Conservation (phyloP, 2,329 filamentous ascomycete species). For the Microdochium bolleyi region DNA sequence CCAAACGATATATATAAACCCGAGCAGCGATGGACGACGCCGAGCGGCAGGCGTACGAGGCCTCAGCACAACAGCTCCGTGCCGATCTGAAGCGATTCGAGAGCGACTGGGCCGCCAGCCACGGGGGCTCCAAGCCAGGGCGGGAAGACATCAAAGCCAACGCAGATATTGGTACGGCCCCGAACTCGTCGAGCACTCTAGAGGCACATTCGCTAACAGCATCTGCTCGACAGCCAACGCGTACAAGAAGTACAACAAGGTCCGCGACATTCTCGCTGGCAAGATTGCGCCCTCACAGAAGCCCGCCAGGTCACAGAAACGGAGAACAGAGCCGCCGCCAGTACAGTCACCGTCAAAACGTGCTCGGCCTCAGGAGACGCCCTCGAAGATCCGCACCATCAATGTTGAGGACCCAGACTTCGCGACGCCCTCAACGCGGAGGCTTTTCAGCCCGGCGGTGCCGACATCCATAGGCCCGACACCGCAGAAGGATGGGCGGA, state of each 20-base stretch:
- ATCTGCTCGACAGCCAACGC: constrained; percentile 46
- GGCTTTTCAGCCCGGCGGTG: constrained; percentile 50
- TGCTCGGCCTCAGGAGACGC: constrained; percentile 36
- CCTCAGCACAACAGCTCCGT: constrained; percentile 48
- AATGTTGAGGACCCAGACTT: constrained; percentile 27
- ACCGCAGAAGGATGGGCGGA: constrained; percentile 69
- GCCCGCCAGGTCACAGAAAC: constrained; percentile 29
- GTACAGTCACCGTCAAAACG: constrained; percentile 45
- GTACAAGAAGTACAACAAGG: constrained; percentile 68
- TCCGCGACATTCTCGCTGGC: constrained; percentile 50
- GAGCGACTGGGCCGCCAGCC: constrained; percentile 51
- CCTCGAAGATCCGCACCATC: constrained; percentile 27
- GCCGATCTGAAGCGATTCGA: constrained; percentile 69
- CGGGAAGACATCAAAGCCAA: constrained; percentile 72
- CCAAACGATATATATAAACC: neutral
- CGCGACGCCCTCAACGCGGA: constrained; percentile 48
- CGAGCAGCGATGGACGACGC: constrained; percentile 34
- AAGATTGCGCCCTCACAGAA: constrained; percentile 34
- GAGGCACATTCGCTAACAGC: neutral
- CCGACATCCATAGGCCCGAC: constrained; percentile 66
- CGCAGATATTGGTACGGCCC: constrained; percentile 55
- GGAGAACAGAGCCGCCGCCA: constrained; percentile 25
- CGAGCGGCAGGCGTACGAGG: constrained; percentile 36
- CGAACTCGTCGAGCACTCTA: neutral
- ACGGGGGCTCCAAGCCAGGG: constrained; percentile 61